Conservation (phyloP, 495 filamentous ascomycete species). For the Stereocaulon alpinum region DNA sequence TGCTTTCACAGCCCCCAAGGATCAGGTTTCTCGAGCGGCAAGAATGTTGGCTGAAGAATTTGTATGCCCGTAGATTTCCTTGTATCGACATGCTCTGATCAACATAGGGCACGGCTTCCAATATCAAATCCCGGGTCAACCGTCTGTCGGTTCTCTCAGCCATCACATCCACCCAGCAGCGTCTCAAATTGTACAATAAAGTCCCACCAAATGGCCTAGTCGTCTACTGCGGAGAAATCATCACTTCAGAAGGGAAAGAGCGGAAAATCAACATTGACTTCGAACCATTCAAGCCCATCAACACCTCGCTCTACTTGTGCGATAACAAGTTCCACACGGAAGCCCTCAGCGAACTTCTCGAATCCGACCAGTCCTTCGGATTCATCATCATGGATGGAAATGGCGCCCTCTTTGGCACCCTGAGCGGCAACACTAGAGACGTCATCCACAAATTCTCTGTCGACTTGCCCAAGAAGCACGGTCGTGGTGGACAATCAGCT, state of each 20-base stretch:
- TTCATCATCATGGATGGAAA: slow-evolving; percentile 99
- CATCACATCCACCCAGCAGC: slow-evolving; percentile 97
- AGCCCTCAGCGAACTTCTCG: slow-evolving; percentile 87
- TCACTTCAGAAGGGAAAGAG: slow-evolving; percentile 96
- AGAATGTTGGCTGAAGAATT: slow-evolving; percentile 99
- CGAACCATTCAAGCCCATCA: slow-evolving; percentile 99
- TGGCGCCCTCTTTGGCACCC: slow-evolving; percentile 88
- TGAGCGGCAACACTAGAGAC: slow-evolving; percentile 93
- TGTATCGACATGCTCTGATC: slow-evolving; percentile 21
- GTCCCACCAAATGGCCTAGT: slow-evolving; percentile 95
- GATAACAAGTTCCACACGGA: slow-evolving; percentile 99
- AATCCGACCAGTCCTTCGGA: slow-evolving; percentile 97
- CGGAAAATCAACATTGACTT: slow-evolving; percentile 99
- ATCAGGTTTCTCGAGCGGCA: slow-evolving; percentile 88
- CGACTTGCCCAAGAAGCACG: slow-evolving; percentile 98
- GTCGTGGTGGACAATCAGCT: slow-evolving; percentile 97
- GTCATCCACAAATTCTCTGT: slow-evolving; percentile 96
- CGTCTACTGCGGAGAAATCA: slow-evolving; percentile 99
- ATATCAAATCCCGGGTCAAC: slow-evolving; percentile 99
- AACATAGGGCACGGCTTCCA: slow-evolving; percentile 81
- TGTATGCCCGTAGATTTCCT: slow-evolving; percentile 42
- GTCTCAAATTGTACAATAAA: slow-evolving; percentile 96
- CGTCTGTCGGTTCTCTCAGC: slow-evolving; percentile 93
- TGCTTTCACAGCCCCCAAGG: slow-evolving; percentile 68
- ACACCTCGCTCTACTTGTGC: slow-evolving; percentile 96